Conservation (phyloP, 441 rosid species). For the Gossypium gossypioides region DNA sequence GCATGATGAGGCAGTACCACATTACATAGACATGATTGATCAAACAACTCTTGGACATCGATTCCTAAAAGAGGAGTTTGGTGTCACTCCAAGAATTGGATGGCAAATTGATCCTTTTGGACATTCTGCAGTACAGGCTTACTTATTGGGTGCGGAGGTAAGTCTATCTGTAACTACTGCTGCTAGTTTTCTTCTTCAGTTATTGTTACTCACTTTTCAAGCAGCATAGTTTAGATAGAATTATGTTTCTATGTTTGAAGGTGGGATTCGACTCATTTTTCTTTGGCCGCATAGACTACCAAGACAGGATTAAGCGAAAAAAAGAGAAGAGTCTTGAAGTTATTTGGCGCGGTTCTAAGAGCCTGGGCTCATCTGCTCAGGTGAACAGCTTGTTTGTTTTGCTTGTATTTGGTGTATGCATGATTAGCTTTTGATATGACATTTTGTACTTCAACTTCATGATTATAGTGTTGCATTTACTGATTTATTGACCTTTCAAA, state of each 20-base stretch:
- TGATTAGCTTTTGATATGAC: not conserved
- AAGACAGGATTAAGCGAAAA: slow-evolving; percentile 78
- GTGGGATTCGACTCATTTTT: slow-evolving; percentile 90
- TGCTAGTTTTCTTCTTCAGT: slow-evolving; percentile 8
- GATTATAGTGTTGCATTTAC: not conserved
- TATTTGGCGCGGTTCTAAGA: slow-evolving; percentile 89
- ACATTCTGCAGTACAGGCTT: slow-evolving; percentile 98
- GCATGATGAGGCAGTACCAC: slow-evolving; percentile 96
- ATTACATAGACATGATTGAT: slow-evolving; percentile 97
- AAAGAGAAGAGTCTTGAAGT: slow-evolving; percentile 90
- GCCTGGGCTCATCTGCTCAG: slow-evolving; percentile 84
- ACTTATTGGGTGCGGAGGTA: slow-evolving; percentile 91
- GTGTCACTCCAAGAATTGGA: slow-evolving; percentile 90
- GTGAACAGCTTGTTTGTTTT: slow-evolving; percentile 24
- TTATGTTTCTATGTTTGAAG: slow-evolving; percentile 32
- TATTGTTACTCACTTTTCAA: slow-evolving; percentile 7
- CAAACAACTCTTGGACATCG: slow-evolving; percentile 94
- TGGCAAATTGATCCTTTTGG: slow-evolving; percentile 99
- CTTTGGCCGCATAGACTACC: slow-evolving; percentile 95
- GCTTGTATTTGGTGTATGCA: not conserved
- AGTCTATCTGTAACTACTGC: slow-evolving; percentile 13
- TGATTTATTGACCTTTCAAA: not conserved
- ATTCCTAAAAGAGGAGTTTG: slow-evolving; percentile 66
- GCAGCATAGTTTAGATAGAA: slow-evolving; percentile 10
- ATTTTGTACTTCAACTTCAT: not conserved